Conservation (phyloP, 2,329 filamentous ascomycete species). For the Elsinoe ampelina region DNA sequence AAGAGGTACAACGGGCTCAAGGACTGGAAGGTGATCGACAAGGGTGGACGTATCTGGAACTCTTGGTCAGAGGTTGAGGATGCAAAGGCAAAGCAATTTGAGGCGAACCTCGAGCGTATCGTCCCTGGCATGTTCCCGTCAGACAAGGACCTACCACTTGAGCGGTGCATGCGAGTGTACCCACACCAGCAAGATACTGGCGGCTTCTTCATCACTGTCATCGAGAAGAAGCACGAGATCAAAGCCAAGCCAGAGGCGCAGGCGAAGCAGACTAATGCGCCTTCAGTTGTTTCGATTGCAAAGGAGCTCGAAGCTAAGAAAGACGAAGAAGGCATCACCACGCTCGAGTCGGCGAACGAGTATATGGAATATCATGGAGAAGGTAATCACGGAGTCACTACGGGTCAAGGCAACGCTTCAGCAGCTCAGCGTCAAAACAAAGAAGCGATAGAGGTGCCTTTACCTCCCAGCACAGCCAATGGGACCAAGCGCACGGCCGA, state of each 20-base stretch:
- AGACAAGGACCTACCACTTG: conserved; percentile 59
- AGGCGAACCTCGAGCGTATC: conserved; percentile 59
- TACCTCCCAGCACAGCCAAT: neutral
- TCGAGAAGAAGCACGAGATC: conserved; percentile 86
- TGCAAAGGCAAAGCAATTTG: conserved; percentile 45
- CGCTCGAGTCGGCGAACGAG: conserved; percentile 23
- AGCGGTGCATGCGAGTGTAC: conserved; percentile 88
- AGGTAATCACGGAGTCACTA: neutral
- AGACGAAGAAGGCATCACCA: conserved; percentile 23
- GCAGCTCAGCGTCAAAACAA: conserved; percentile 21
- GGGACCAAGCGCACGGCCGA: conserved; percentile 33
- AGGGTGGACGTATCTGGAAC: conserved; percentile 66
- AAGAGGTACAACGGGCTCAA: conserved; percentile 69
- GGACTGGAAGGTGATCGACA: conserved; percentile 87
- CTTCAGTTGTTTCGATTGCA: conserved; percentile 25
- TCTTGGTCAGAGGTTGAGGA: conserved; percentile 75
- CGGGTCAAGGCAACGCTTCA: conserved; percentile 18
- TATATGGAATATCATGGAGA: conserved; percentile 14
- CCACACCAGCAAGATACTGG: conserved; percentile 93
- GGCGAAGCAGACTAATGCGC: conserved; percentile 30
- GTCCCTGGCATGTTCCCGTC: conserved; percentile 73
- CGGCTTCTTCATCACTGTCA: conserved; percentile 91
- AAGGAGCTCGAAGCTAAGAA: conserved; percentile 32
- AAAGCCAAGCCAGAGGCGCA: conserved; percentile 62
- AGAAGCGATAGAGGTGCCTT: conserved; percentile 12